phyloP scores from a whole-genome alignment of 768 basidiomycete genomes.

The Russula vinacea region DNA sequence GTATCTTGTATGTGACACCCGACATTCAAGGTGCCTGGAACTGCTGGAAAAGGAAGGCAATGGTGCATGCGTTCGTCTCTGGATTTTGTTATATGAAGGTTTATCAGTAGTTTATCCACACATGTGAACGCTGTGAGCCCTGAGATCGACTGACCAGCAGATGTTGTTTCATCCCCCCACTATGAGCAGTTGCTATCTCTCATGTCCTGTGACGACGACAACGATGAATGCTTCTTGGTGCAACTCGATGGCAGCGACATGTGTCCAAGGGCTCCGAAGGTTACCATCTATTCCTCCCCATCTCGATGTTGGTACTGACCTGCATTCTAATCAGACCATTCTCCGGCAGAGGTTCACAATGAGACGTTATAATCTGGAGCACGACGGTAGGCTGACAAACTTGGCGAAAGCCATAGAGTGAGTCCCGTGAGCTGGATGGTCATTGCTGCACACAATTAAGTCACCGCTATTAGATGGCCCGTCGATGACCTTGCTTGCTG shows the following conservation, averaged over 20 bases:
- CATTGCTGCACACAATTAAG: background rate
- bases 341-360: conserved; percentile 4
- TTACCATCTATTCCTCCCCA: background rate
- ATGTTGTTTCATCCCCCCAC: no score
- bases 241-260: conserved; percentile 4
- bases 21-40: no score
- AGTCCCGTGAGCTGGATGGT: background rate
- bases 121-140: no score
- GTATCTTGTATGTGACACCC: no score
- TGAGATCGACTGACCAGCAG: no score
- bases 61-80: no score
- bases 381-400: background rate
- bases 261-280: background rate
- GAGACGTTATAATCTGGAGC: conserved; percentile 5
- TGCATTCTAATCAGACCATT: background rate
- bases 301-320: background rate
- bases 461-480: background rate
- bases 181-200: no score
- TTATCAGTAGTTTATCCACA: no score
- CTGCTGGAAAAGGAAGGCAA: no score
- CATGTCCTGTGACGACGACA: no score
- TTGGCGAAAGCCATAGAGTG: background rate
- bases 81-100: no score
- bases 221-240: background rate
- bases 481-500: background rate